Evolutionary conservation across 768 basidiomycete species (phyloP).

Genomic region (Auricularia heimuer): DNA sequence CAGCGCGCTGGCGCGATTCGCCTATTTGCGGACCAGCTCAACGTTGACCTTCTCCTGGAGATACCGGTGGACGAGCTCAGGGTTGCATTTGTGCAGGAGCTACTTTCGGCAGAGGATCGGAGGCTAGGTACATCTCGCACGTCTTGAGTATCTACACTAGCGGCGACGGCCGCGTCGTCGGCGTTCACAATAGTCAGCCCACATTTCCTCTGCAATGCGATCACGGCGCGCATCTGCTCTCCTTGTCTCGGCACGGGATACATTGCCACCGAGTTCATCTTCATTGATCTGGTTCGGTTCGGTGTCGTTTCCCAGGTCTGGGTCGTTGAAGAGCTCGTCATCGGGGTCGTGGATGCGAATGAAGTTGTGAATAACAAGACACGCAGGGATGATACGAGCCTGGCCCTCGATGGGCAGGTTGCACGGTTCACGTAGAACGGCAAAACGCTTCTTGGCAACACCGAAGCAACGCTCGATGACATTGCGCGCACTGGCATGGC

Average conservation of each 20-base stretch:
- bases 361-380: slow-evolving; percentile 25
- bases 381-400: slow-evolving; percentile 18
- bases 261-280: background rate
- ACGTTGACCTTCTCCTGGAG: background rate
- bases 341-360: slow-evolving; percentile 16
- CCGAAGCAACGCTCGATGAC: slow-evolving; percentile 16
- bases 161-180: background rate
- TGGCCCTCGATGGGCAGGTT: slow-evolving; percentile 18
- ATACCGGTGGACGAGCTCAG: background rate
- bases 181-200: background rate
- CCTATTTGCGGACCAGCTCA: background rate
- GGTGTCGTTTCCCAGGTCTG: background rate
- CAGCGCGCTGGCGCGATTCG: background rate
- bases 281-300: background rate
- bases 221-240: background rate
- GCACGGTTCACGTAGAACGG: slow-evolving; percentile 10
- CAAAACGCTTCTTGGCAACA: slow-evolving; percentile 15
- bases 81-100: background rate
- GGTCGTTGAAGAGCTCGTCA: background rate
- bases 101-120: background rate
- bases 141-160: background rate
- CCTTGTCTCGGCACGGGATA: background rate
- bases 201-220: background rate
- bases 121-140: background rate
- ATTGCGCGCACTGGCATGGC: slow-evolving; percentile 16